phyloP scores from a whole-genome alignment of 306 rosid genomes.

The Arachis hypogaea region DNA sequence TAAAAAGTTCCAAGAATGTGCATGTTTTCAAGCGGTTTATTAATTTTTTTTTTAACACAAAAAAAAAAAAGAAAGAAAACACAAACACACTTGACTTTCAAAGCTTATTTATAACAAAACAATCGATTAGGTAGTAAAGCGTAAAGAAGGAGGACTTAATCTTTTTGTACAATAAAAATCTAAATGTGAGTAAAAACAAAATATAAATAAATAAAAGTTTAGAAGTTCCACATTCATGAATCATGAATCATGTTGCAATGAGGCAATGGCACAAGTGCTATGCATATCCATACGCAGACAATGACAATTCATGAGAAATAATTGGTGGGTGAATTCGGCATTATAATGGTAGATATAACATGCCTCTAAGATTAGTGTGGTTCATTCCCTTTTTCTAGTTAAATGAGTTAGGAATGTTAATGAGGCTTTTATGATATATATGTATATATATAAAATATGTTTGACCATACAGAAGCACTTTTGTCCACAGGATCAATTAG shows the following conservation, averaged over 20 bases:
- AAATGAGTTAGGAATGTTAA: conserved; percentile 29
- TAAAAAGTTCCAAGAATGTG: conserved; percentile 42
- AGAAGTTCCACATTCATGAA: conserved; percentile 17
- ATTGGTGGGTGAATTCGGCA: conserved; percentile 30
- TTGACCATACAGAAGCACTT: conserved; percentile 10
- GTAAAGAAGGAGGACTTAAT: conserved; percentile 20
- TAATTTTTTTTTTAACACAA: no score
- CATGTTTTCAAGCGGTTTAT: conserved; percentile 19
- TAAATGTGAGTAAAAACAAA: conserved; percentile 9
- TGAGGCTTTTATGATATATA: conserved; percentile 5
- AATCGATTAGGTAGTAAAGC: conserved; percentile 35
- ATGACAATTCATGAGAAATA: conserved; percentile 21
- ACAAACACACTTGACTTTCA: background rate
- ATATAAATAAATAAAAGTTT: background rate
- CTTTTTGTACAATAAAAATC: conserved; percentile 16
- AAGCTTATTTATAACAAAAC: conserved; percentile 28
- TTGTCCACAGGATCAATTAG: conserved; percentile 30
- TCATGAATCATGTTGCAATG: conserved; percentile 20
- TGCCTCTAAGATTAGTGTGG: background rate
- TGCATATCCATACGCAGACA: conserved; percentile 20
- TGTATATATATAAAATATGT: background rate
- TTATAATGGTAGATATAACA: background rate
- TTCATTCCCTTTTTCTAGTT: conserved; percentile 18
- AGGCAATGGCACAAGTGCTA: conserved; percentile 33
- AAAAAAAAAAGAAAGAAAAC: no score